A percentile compares a stretch with the other conserved stretches of the same genome.
phyloP scores from a whole-genome alignment of 1,284 basidiomycete genomes.

The Ganoderma multipileum region DNA sequence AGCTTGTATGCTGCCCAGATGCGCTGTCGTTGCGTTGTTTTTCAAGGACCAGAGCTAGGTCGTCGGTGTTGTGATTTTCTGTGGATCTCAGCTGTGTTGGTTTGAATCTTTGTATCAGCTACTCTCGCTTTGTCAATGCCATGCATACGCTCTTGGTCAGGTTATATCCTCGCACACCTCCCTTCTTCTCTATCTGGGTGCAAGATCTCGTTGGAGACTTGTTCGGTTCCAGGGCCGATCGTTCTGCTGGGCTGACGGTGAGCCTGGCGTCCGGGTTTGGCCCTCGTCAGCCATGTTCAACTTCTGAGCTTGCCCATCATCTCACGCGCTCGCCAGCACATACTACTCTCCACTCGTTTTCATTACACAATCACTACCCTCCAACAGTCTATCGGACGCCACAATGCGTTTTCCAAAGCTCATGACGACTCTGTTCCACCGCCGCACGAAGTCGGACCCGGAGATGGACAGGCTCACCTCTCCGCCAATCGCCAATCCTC shows the following conservation, averaged over 20 bases:
- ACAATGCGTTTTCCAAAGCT: slow-evolving; percentile 44
- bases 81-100: background rate
- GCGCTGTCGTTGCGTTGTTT: background rate
- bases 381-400: background rate
- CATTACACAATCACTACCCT: background rate
- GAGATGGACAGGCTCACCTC: slow-evolving; percentile 33
- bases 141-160: background rate
- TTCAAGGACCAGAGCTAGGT: background rate
- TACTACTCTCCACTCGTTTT: background rate
- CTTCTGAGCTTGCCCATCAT: background rate
- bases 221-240: background rate
- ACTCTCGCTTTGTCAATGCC: slow-evolving; percentile 2
- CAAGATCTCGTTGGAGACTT: background rate
- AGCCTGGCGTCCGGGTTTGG: background rate
- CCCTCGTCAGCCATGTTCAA: background rate
- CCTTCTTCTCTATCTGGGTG: background rate
- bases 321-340: background rate
- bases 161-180: background rate
- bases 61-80: background rate
- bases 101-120: background rate
- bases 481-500: slow-evolving; percentile 21
- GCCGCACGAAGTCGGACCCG: slow-evolving; percentile 45
- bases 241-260: background rate
- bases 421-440: slow-evolving; percentile 43
- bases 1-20: background rate